Percentiles rank a stretch among this genome's conserved stretches.
These are phyloP conservation scores for Volvox reticuliferus DNA, from an alignment of 139 green algal genomes.

Conservation along the genomic window DNA sequence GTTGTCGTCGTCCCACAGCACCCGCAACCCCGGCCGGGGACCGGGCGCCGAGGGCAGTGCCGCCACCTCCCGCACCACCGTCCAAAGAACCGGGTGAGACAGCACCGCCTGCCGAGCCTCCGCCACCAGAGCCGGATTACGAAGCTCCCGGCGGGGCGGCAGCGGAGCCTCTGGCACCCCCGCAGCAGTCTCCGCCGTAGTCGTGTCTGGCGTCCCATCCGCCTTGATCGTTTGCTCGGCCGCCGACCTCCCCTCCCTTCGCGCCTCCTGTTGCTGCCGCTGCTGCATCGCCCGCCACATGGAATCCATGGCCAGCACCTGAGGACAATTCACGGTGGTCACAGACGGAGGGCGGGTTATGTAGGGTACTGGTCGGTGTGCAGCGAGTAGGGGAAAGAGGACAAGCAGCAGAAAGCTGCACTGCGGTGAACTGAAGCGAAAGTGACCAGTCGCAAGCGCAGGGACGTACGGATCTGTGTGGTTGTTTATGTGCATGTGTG, in stretches of 20 bases:
- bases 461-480: no score
- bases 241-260: background rate
- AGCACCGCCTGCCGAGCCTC: slow-evolving; percentile 8
- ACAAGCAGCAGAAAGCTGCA: no score
- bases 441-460: no score
- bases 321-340: no score
- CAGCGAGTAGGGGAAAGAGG: no score
- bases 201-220: background rate
- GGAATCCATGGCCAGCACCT: slow-evolving; percentile 41
- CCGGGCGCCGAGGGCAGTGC: slow-evolving; percentile 24
- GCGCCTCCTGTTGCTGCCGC: background rate
- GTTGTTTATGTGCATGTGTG: no score
- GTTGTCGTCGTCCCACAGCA: slow-evolving; percentile 49
- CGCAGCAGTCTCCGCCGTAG: background rate
- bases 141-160: background rate
- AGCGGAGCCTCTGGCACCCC: background rate
- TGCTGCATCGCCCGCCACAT: slow-evolving; percentile 11
- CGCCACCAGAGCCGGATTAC: background rate
- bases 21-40: background rate
- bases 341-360: no score
- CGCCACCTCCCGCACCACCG: background rate
- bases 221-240: background rate
- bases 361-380: no score
- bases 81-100: slow-evolving; percentile 10
- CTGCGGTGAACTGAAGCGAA: no score